Evolutionary conservation across 768 basidiomycete genomes (phyloP), one percentile per base, ranked within the genome.

Genomic region (Cystobasidium tubakii): DNA sequence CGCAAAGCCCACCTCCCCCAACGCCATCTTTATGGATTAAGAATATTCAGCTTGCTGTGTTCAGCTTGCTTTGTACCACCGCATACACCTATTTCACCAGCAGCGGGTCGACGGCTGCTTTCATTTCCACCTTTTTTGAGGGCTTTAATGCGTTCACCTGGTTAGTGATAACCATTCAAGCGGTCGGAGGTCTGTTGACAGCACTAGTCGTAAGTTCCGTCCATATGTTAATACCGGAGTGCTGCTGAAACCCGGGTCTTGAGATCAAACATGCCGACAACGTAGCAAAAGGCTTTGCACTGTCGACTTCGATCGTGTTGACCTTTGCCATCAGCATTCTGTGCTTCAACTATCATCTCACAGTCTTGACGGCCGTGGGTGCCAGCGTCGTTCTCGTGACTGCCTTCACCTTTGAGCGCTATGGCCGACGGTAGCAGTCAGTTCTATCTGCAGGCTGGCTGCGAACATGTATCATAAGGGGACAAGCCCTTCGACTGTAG

Each of bases 11-110:
- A n/a, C 4, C 46, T 12, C 12, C 46, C 21, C 21, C 46, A 17
- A 87, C 88, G 75, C 85, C 88, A 0, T 90, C 93, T 81, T 85
- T 98, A 12, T 97, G 94, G 94, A 88, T 96, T 72, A 89, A 94
- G 79, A 98, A 97, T 80, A 89, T 95, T 73, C 94, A 97, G 81
- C 86, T 98, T 15, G 93, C 91, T 23, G 84, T 91, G 53, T 96
- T 96, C 83, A 93, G 91, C 57, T 84, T 96, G 43, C 84, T 92
- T 42, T 72, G 76, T 1, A 17, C 75, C 34, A 75, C 73, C 33
- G 75, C 77, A 46, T 53, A 34, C 34, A 75, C 13, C 60, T 34
- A 75, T 23, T 66, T 62, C 62, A 54, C 46, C 29, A 17, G 46
- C 17, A 25, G 29, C 15, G 39, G 23, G 25, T 29, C 74, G 34